These are phyloP conservation scores for Aureobasidium lini DNA, from an alignment of 2,329 filamentous ascomycete genomes.

Conservation along the genomic window DNA sequence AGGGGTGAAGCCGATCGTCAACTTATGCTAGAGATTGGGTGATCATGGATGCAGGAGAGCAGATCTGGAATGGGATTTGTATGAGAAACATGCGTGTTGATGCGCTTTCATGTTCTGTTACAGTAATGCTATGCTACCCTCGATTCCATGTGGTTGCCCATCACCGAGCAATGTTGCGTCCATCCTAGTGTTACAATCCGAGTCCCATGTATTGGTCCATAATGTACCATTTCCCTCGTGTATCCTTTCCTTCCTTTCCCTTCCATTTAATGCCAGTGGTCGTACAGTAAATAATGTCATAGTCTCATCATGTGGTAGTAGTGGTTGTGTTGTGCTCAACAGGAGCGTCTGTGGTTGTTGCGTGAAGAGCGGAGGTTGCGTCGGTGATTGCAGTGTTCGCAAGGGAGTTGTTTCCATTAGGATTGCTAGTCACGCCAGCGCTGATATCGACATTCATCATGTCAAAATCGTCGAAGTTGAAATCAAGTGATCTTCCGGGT, in stretches of 20 bases:
- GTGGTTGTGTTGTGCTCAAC: neutral
- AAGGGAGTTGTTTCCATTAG: neutral
- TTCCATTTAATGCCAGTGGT: neutral
- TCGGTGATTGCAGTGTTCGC: neutral
- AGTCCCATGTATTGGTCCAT: neutral
- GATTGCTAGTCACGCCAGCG: neutral
- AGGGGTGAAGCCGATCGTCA: too few species aligned
- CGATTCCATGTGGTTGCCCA: neutral
- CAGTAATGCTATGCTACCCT: neutral
- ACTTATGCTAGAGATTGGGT: too few species aligned
- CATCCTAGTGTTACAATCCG: neutral
- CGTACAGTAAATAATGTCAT: conserved; percentile 11
- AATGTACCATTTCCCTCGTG: neutral
- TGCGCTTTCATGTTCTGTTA: neutral
- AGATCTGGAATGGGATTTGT: too few species aligned
- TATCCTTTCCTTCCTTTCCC: neutral
- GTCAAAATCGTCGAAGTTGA: conserved; percentile 7
- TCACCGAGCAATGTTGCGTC: neutral
- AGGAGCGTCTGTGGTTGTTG: neutral
- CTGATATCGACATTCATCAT: conserved; percentile 1
- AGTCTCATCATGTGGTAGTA: conserved; percentile 4
- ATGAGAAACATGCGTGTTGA: neutral
- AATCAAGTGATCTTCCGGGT: conserved; percentile 23
- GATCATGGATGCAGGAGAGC: too few species aligned
- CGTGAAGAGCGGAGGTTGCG: conserved; percentile 4